phyloP scores from a whole-genome alignment of 1,284 basidiomycete species.

The Ceratorhiza oryzae-sativae region DNA sequence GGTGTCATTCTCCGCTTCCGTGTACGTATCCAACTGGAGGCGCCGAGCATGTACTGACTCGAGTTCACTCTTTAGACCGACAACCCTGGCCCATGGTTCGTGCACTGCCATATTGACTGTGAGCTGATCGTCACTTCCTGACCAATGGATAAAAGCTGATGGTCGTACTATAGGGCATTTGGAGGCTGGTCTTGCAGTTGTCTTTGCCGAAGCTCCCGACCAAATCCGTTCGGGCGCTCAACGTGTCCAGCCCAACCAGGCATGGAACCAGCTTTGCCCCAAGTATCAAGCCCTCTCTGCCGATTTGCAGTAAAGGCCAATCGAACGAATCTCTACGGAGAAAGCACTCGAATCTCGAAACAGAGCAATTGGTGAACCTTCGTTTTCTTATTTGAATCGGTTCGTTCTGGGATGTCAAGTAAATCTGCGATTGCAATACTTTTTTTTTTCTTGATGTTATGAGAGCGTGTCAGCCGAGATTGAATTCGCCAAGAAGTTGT shows the following conservation, averaged over 20 bases:
- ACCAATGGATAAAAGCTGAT: not conserved
- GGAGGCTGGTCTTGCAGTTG: conserved; percentile 54
- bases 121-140: not conserved
- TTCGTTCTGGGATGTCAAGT: not conserved
- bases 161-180: conserved; percentile 13
- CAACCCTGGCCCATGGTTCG: conserved; percentile 85
- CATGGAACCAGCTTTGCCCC: conserved; percentile 34
- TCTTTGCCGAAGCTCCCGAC: conserved; percentile 79
- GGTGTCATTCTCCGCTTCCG: conserved; percentile 29
- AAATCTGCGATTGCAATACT: not conserved
- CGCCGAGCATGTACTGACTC: not conserved
- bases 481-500: not conserved
- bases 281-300: conserved; percentile 18
- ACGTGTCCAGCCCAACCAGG: conserved; percentile 11
- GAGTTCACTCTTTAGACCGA: conserved; percentile 57
- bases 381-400: not conserved
- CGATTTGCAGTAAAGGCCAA: conserved; percentile 12
- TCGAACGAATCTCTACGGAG: not conserved
- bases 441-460: not conserved
- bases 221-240: conserved; percentile 51
- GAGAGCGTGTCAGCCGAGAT: not conserved
- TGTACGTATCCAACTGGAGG: not conserved
- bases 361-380: not conserved
- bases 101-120: conserved; percentile 53
- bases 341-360: not conserved